Base-by-base conservation (phyloP, 345 rosid species). In the Erucastrum elatum region DNA sequence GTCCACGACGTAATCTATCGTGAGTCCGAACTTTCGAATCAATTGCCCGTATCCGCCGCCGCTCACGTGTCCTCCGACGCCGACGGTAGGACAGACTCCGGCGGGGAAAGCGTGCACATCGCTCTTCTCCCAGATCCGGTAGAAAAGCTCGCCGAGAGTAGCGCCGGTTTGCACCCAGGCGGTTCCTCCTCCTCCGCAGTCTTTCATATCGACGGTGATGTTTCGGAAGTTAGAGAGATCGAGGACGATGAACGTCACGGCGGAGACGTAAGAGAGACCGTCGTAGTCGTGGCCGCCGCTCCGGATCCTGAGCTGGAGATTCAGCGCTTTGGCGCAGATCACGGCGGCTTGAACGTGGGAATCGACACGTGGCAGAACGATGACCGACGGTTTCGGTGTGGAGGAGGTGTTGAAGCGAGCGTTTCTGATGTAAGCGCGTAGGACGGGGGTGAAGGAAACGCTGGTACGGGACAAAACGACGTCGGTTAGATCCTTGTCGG, bases 271-370 rank as follows among this genome's bases (percentile, higher is more conserved):
- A 10, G 92, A 87, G 41, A 83, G 81, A n/a, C 89, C 92, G 70
- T 89, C 90, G 39, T 80, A 88, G 33, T 88, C 91, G 7, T 88
- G 91, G 9, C 91, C 86, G 0, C 87, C 87, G 66, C 87, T 87
- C 3, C 90, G 82, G 72, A 85, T 83, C 60, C 83, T 83, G 3
- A 87, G 34, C 58, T 84, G 89, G 55, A 77, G 2, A 7, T 74
- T 82, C 12, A 69, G 30, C 72, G 74, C 39, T 61, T 75, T 83
- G 16, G 88, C 13, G 60, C 90, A 84, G 30, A 70, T 31, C 39
- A 88, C 84, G 62, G 89, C 37, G 7, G 89, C 83, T 64, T 83
- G 87, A 13, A 88, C 83, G 16, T 88, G 90, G 3, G 89, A 76
- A 29, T 83, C 77, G 8, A 78, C 77, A n/a, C 71, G 77, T 13